A percentile compares a stretch with the other conserved stretches of the same genome.
These are phyloP conservation scores for Umbilicaria muhlenbergii DNA, from an alignment of 495 filamentous ascomycete species.

Conservation along the genomic window DNA sequence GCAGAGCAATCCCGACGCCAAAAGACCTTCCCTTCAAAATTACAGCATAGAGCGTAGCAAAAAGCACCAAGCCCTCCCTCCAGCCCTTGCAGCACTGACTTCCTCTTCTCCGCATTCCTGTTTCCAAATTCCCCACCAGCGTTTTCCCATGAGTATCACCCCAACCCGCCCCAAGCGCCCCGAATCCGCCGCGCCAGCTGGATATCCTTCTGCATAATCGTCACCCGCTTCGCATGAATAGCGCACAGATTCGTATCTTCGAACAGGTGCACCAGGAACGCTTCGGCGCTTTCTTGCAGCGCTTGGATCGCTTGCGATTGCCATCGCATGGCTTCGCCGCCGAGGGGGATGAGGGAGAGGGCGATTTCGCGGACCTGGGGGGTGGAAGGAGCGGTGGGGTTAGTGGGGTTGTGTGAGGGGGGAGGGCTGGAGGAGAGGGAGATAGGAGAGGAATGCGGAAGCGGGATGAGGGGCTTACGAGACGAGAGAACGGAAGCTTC, in stretches of 20 bases:
- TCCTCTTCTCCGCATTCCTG: too few relatives aligned
- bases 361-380: constrained; percentile 72
- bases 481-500: constrained; percentile 74
- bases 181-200: constrained; percentile 78
- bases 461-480: constrained; percentile 36
- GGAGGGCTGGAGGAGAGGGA: neutral
- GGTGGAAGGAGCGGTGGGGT: neutral
- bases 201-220: constrained; percentile 96
- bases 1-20: too few relatives aligned
- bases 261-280: constrained; percentile 85
- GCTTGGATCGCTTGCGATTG: constrained; percentile 84
- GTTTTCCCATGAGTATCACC: too few relatives aligned
- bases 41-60: too few relatives aligned
- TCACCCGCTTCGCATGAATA: constrained; percentile 89
- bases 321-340: constrained; percentile 58
- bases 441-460: neutral
- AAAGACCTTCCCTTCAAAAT: too few relatives aligned
- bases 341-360: constrained; percentile 32
- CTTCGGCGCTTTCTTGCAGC: constrained; percentile 82
- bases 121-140: too few relatives aligned
- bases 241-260: constrained; percentile 93
- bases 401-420: constrained; percentile 7
- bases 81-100: too few relatives aligned
- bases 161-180: constrained; percentile 48
- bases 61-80: too few relatives aligned